Evolutionary conservation across 345 rosid species (phyloP).

Genomic region (Cardamine resedifolia): DNA sequence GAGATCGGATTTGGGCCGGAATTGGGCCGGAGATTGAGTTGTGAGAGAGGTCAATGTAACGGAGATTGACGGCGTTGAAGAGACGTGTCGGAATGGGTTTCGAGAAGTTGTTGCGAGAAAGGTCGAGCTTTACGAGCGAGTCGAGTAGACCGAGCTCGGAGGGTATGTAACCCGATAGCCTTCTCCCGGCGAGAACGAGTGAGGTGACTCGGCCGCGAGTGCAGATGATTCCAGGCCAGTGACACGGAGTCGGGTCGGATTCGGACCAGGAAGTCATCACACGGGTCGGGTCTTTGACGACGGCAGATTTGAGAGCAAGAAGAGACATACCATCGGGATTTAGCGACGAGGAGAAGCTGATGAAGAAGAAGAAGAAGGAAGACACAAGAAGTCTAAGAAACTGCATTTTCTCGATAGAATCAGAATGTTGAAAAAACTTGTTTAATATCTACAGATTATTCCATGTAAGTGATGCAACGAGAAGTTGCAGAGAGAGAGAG

Average conservation of each 20-base stretch:
- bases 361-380: slow-evolving; percentile 11
- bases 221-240: slow-evolving; percentile 76
- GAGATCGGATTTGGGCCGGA: slow-evolving; percentile 50
- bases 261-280: slow-evolving; percentile 66
- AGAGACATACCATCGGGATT: slow-evolving; percentile 84
- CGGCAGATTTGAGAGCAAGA: slow-evolving; percentile 82
- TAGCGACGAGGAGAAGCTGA: slow-evolving; percentile 40
- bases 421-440: slow-evolving; percentile 16
- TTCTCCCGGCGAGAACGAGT: slow-evolving; percentile 52
- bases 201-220: slow-evolving; percentile 60
- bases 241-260: slow-evolving; percentile 75
- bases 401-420: slow-evolving; percentile 13
- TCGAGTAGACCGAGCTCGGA: slow-evolving; percentile 79
- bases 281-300: slow-evolving; percentile 61
- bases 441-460: neutral
- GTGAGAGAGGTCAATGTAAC: slow-evolving; percentile 65
- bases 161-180: slow-evolving; percentile 75
- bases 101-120: slow-evolving; percentile 67
- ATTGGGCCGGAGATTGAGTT: slow-evolving; percentile 70
- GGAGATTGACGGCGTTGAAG: slow-evolving; percentile 54
- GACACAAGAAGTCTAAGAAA: slow-evolving; percentile 12
- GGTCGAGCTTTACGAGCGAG: slow-evolving; percentile 59
- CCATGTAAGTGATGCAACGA: slow-evolving; percentile 73
- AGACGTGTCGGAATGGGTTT: slow-evolving; percentile 58
- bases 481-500: slow-evolving; percentile 51